Conservation (phyloP, 2,329 filamentous ascomycete species). For the Colletotrichum truncatum region DNA sequence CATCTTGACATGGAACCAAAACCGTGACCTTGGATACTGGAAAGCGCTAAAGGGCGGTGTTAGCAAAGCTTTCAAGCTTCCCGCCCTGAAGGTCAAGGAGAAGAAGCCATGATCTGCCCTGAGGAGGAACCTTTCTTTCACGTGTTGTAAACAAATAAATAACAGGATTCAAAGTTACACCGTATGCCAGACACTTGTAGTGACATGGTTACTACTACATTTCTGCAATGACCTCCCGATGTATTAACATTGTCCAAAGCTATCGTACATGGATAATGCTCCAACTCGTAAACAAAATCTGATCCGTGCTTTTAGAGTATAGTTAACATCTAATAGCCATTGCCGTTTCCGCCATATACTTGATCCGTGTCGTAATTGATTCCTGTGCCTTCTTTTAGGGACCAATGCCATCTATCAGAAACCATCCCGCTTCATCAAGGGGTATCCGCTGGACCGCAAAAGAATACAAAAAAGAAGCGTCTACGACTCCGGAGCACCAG, state of each 20-base stretch:
- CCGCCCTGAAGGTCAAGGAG: slow-evolving; percentile 70
- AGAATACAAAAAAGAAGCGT: not conserved
- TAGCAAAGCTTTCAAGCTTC: slow-evolving; percentile 72
- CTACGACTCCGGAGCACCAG: not conserved
- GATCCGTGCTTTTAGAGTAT: too few relatives aligned
- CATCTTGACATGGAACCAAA: slow-evolving; percentile 81
- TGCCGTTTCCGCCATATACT: not conserved
- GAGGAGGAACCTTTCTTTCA: not conserved
- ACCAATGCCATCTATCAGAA: slow-evolving; percentile 19
- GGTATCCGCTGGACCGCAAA: slow-evolving; percentile 14
- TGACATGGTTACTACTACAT: too few relatives aligned
- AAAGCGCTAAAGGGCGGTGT: slow-evolving; percentile 70
- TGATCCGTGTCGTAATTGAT: not conserved
- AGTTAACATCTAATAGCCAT: not conserved
- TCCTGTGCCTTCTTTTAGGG: not conserved
- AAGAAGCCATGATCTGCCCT: slow-evolving; percentile 26
- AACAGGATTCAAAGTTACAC: not conserved
- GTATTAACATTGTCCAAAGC: not conserved
- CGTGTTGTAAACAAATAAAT: not conserved
- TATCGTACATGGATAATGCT: not conserved
- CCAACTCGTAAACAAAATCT: too few relatives aligned
- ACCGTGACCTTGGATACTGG: slow-evolving; percentile 68
- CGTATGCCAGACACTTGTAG: too few relatives aligned
- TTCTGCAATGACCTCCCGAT: too few relatives aligned
- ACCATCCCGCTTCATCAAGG: slow-evolving; percentile 10